These are phyloP conservation scores for Xylaria palmicola DNA, from an alignment of 495 filamentous ascomycete genomes.

Conservation along the genomic window DNA sequence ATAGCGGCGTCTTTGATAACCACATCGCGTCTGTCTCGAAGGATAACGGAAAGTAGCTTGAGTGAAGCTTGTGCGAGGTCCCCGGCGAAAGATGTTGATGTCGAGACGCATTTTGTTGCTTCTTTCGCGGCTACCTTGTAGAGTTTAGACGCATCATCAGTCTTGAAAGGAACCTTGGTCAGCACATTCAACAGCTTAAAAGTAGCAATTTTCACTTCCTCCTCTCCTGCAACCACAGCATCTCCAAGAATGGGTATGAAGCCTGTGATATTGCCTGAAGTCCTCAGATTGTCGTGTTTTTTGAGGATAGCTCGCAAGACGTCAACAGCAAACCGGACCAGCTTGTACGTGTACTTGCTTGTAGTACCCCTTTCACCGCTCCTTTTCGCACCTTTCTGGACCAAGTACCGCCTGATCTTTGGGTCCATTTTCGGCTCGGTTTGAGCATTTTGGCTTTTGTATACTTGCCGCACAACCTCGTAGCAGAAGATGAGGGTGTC, in stretches of 20 bases:
- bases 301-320: constrained; percentile 75
- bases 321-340: constrained; percentile 83
- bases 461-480: constrained; percentile 84
- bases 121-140: constrained; percentile 83
- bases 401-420: constrained; percentile 67
- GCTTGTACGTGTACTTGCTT: constrained; percentile 76
- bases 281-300: constrained; percentile 77
- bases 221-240: constrained; percentile 73
- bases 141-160: constrained; percentile 66
- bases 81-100: constrained; percentile 68
- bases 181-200: constrained; percentile 81
- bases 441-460: constrained; percentile 54
- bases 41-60: constrained; percentile 80
- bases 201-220: constrained; percentile 85
- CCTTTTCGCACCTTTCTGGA: constrained; percentile 72
- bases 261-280: constrained; percentile 70
- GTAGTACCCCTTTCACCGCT: constrained; percentile 63
- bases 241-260: constrained; percentile 90
- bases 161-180: constrained; percentile 76
- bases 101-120: constrained; percentile 63
- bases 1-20: constrained; percentile 77
- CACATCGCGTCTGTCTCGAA: constrained; percentile 74
- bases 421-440: constrained; percentile 52
- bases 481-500: constrained; percentile 90
- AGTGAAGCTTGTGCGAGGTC: constrained; percentile 82